phyloP scores from a whole-genome alignment of 2,329 filamentous ascomycete species.

The Cladorrhinum sp. region DNA sequence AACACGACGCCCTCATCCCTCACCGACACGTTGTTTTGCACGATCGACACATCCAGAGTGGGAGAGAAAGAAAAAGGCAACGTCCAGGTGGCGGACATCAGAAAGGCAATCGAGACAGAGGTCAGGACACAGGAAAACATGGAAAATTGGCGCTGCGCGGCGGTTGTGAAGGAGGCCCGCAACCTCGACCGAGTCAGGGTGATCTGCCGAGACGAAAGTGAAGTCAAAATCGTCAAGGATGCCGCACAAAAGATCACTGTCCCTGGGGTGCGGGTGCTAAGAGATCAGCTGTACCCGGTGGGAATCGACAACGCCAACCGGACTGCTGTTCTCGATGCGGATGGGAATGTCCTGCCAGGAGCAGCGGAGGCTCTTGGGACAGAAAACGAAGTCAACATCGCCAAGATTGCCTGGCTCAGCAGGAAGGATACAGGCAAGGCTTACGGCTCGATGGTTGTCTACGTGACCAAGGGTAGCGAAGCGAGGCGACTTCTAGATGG shows the following conservation, averaged over 20 bases:
- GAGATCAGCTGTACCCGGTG: slow-evolving; percentile 13
- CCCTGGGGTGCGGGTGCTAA: slow-evolving; percentile 6
- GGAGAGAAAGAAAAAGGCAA: neutral
- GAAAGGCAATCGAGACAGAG: slow-evolving; percentile 1
- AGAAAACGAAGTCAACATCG: slow-evolving; percentile 11
- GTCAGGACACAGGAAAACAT: neutral
- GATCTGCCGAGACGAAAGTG: slow-evolving; percentile 7
- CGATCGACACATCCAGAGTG: slow-evolving; percentile 4
- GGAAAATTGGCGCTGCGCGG: slow-evolving; percentile 2
- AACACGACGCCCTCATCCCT: neutral
- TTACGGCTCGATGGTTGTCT: slow-evolving; percentile 8
- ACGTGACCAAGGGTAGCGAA: slow-evolving; percentile 6
- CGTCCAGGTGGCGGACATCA: neutral
- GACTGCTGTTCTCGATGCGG: slow-evolving; percentile 8
- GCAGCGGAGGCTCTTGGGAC: slow-evolving; percentile 7
- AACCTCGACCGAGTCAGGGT: slow-evolving; percentile 3
- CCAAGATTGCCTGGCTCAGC: slow-evolving; percentile 10
- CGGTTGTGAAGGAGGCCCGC: slow-evolving; percentile 1
- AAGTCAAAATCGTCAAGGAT: slow-evolving; percentile 12
- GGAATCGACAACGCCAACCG: slow-evolving; percentile 13
- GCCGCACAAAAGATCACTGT: slow-evolving; percentile 6
- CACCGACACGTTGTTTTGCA: slow-evolving; percentile 13
- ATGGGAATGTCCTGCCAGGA: slow-evolving; percentile 11
- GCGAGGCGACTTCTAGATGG: slow-evolving; percentile 1
- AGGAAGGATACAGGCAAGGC: slow-evolving; percentile 6